Percentiles rank a stretch among this genome's conserved stretches.
phyloP scores from a whole-genome alignment of 2,329 filamentous ascomycete genomes.

The Microsporum canis region DNA sequence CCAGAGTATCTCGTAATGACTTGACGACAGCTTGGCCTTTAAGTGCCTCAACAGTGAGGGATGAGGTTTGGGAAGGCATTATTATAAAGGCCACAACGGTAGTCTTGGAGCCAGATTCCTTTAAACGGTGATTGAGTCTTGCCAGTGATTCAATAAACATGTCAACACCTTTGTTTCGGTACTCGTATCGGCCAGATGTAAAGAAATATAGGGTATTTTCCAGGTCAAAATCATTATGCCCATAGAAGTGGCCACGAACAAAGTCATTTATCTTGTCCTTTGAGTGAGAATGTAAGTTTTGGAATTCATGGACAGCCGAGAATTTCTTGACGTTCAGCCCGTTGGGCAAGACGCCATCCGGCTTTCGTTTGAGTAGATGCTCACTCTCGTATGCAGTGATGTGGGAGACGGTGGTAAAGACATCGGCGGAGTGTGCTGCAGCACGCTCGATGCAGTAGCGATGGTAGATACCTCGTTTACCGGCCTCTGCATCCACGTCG shows the following conservation, averaged over 20 bases:
- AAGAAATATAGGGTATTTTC: constrained; percentile 98
- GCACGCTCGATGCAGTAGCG: constrained; percentile 95
- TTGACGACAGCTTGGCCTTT: constrained; percentile 98
- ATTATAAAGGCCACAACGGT: constrained; percentile 97
- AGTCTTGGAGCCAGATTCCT: constrained; percentile 71
- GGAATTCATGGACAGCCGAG: constrained; percentile 95
- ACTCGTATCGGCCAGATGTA: constrained; percentile 93
- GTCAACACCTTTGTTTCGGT: constrained; percentile 95
- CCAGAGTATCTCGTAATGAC: constrained; percentile 82
- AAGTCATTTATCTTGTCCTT: constrained; percentile 99
- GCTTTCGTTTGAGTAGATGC: constrained; percentile 92
- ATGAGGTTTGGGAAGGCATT: constrained; percentile 94
- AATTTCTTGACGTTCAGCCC: constrained; percentile 98
- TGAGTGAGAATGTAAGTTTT: constrained; percentile 90
- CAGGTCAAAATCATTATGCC: constrained; percentile 91
- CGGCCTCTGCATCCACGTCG: constrained; percentile 90
- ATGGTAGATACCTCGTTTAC: constrained; percentile 97
- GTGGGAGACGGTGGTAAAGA: constrained; percentile 97
- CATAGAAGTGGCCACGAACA: constrained; percentile 94
- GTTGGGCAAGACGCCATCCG: constrained; percentile 90
- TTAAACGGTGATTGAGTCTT: constrained; percentile 85
- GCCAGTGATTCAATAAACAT: constrained; percentile 99
- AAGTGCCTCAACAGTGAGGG: constrained; percentile 85
- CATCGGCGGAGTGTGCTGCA: constrained; percentile 81
- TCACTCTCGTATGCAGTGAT: constrained; percentile 98